phyloP scores from a whole-genome alignment of 192 early-diverging fungal genomes.

The Podila epigama region DNA sequence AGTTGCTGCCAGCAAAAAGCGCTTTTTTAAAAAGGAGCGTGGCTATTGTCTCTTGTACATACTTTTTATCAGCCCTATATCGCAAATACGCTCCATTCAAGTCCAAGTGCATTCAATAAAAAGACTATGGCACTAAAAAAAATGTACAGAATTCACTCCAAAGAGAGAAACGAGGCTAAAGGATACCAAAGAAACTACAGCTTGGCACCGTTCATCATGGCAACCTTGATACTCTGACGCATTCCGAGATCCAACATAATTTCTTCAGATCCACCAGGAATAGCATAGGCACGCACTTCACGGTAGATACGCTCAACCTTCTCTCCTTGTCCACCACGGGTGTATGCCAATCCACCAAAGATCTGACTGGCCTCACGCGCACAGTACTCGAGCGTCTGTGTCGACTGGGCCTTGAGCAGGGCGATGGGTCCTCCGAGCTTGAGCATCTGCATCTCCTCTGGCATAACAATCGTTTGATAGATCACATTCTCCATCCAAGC shows the following conservation, averaged over 20 bases:
- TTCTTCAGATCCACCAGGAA: conserved; percentile 88
- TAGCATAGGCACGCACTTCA: conserved; percentile 85
- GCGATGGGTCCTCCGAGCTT: conserved; percentile 89
- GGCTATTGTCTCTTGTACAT: too few relatives aligned
- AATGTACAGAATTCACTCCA: too few relatives aligned
- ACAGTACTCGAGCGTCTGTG: conserved; percentile 88
- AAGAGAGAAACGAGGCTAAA: too few relatives aligned
- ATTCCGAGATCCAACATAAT: conserved; percentile 91
- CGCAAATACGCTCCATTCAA: too few relatives aligned
- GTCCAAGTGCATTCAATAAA: too few relatives aligned
- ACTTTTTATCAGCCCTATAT: too few relatives aligned
- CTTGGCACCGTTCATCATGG: conserved; percentile 44
- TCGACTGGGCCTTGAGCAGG: conserved; percentile 82
- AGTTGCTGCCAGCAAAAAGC: too few relatives aligned
- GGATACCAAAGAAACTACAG: too few relatives aligned
- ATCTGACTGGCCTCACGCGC: conserved; percentile 92
- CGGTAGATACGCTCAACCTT: conserved; percentile 86
- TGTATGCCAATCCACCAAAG: conserved; percentile 85
- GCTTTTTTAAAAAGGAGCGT: too few relatives aligned
- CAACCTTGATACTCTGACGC: conserved; percentile 80
- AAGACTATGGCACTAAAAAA: neutral
- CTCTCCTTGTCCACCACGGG: conserved; percentile 78
- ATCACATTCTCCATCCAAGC: conserved; percentile 83
- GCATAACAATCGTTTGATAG: conserved; percentile 75
- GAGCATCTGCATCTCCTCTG: conserved; percentile 69